Conservation (phyloP, 2,329 filamentous ascomycete species). For the Pseudocercospora fijiensis region DNA sequence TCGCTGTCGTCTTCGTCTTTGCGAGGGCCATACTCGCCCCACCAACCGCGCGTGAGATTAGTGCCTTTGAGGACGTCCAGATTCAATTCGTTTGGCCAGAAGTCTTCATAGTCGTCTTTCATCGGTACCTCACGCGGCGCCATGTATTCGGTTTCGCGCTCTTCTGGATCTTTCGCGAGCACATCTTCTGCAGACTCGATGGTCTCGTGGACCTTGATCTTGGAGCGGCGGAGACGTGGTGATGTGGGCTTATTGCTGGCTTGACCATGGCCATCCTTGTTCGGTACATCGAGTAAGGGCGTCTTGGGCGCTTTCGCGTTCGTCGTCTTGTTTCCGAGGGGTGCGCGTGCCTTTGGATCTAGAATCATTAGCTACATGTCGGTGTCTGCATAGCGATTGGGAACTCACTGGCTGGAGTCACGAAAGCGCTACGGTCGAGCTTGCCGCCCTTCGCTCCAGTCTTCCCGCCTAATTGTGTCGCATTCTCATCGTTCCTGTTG, state of each 20-base stretch:
- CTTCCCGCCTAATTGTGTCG: constrained; percentile 45
- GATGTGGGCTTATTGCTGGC: constrained; percentile 54
- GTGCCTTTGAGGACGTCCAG: constrained; percentile 48
- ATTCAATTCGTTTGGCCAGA: constrained; percentile 30
- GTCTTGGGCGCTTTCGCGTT: constrained; percentile 80
- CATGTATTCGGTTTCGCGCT: constrained; percentile 85
- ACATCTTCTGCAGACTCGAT: constrained; percentile 24
- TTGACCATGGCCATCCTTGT: constrained; percentile 40
- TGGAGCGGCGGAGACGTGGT: constrained; percentile 53
- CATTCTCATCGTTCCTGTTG: constrained; percentile 82
- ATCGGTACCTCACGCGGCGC: constrained; percentile 65
- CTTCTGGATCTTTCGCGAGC: constrained; percentile 41
- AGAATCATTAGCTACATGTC: constrained; percentile 10
- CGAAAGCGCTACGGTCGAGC: constrained; percentile 64
- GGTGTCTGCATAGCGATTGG: constrained; percentile 5
- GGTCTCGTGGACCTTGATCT: constrained; percentile 63
- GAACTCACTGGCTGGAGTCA: constrained; percentile 73
- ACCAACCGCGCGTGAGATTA: constrained; percentile 55
- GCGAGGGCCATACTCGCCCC: constrained; percentile 50
- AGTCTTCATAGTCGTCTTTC: constrained; percentile 37
- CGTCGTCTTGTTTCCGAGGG: constrained; percentile 90
- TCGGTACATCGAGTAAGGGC: constrained; percentile 55
- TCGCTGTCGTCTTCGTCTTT: constrained; percentile 55
- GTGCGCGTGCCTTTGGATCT: constrained; percentile 71
- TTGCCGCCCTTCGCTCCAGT: constrained; percentile 60